These are phyloP conservation scores for Talaromyces trachyspermus DNA, from an alignment of 495 filamentous ascomycete species.

Conservation along the genomic window DNA sequence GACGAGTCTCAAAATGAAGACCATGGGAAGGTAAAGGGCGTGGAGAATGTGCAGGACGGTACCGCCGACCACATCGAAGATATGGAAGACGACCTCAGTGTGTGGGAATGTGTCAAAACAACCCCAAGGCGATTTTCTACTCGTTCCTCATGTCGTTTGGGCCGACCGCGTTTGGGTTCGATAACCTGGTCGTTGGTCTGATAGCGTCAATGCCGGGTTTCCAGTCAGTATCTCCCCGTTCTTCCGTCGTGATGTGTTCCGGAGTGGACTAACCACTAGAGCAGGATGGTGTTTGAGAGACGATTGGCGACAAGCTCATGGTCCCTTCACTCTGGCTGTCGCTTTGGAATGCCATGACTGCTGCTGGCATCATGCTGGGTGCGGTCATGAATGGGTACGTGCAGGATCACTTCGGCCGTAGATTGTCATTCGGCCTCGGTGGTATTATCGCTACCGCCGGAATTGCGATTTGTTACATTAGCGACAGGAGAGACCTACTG, in stretches of 20 bases:
- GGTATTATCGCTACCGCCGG: conserved; percentile 15
- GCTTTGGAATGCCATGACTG: conserved; percentile 21
- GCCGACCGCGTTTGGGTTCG: conserved; percentile 21
- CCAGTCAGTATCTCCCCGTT: conserved; percentile 10
- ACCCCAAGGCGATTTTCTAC: conserved; percentile 12
- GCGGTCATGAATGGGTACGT: conserved; percentile 15
- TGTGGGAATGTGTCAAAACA: conserved; percentile 1
- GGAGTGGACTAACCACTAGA: not conserved
- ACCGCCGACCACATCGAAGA: not conserved
- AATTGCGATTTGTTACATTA: conserved; percentile 15
- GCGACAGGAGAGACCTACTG: conserved; percentile 6
- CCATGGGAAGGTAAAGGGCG: not conserved
- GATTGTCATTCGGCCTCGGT: conserved; percentile 12
- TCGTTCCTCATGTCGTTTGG: conserved; percentile 18
- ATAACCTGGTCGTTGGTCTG: conserved; percentile 19
- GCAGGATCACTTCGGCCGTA: conserved; percentile 17
- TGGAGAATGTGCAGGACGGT: not conserved
- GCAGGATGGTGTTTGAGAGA: conserved; percentile 10
- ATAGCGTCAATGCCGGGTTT: conserved; percentile 21
- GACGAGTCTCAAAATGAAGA: not conserved
- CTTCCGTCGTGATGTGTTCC: not conserved
- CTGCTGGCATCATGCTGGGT: conserved; percentile 20
- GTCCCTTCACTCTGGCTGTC: conserved; percentile 24
- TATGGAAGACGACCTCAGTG: not conserved
- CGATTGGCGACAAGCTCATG: conserved; percentile 10